Percentiles rank a stretch among this genome's conserved stretches.
Conservation (phyloP, 2,329 filamentous ascomycete genomes). For the Phoma sp. region DNA sequence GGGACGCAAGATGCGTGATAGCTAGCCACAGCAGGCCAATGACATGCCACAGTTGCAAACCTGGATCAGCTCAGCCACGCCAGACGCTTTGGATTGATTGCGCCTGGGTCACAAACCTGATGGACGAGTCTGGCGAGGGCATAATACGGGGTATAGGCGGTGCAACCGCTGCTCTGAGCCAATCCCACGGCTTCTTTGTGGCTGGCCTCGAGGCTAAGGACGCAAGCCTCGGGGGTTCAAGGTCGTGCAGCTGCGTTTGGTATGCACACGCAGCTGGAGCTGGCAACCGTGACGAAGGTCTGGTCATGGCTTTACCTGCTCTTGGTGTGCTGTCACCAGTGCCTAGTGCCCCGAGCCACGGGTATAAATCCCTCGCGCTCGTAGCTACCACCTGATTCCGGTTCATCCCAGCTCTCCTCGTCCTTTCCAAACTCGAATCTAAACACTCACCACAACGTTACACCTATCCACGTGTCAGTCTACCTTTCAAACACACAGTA, state of each 20-base stretch:
- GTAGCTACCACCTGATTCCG: background rate
- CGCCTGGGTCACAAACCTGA: constrained; percentile 3
- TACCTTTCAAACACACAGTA: no score
- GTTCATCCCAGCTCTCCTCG: background rate
- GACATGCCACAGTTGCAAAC: background rate
- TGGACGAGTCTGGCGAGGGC: background rate
- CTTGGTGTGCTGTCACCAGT: background rate
- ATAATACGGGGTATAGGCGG: constrained; percentile 21
- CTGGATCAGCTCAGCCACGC: constrained; percentile 23
- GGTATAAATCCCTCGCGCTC: constrained; percentile 4
- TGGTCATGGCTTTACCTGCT: background rate
- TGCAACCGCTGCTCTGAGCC: constrained; percentile 18
- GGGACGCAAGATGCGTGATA: background rate
- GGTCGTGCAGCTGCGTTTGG: constrained; percentile 1
- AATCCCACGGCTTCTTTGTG: constrained; percentile 15
- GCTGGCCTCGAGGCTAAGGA: constrained; percentile 9
- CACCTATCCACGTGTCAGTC: no score
- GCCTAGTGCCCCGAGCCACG: background rate
- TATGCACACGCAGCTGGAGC: constrained; percentile 3
- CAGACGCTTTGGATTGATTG: constrained; percentile 6
- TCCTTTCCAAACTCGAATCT: background rate
- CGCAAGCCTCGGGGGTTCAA: constrained; percentile 20
- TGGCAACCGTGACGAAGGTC: constrained; percentile 13
- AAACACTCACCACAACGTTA: background rate
- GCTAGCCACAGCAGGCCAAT: background rate